Evolutionary conservation across 1,284 basidiomycete genomes (phyloP), one percentile per base, ranked within the genome.

Genomic region (Cronartium quercuum): DNA sequence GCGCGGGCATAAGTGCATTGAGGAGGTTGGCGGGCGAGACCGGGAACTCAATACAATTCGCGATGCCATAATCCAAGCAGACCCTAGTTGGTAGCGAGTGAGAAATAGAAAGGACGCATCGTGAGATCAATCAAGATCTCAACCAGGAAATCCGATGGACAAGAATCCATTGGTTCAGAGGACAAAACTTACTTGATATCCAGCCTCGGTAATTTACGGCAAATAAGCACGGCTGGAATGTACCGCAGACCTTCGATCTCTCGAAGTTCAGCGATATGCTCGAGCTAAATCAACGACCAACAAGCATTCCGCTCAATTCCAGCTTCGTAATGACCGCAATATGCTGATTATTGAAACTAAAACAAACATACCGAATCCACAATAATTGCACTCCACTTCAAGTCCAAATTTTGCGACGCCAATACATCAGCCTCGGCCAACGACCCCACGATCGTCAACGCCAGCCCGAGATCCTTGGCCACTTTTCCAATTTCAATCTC

Each of bases 201-300:
- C 73, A 81, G 78, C 65, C 79, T 77, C n/a, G 79, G 80, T 6
- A 80, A 78, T 66, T 80, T 77, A 2, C 91, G 91, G 7, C 91
- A 89, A 55, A 98, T 86, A n/a, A 99, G 86, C 18, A 98, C 94
- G 78, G 97, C 91, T 0, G 96, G 96, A 77, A 98, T 96, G 81
- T 98, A 98, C 66, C 95, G 87, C 74, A 98, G 84, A 81, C 97
- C 92, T 81, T 98, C 96, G 78, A 92, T 88, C 79, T 95, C 93
- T 69, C 95, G 86, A 77, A 98, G 86, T 79, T 87, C 88, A 80
- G 96, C 91, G 82, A 95, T 89, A 87, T 13, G 98, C 91, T 58
- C 89, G 88, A 0, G 89, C 90, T 76, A 85, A 84, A 81, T 96
- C 91, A 70, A 86, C 29, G 29, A 29, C 29, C 29, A 29, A 29